Evolutionary conservation across 148 eudicot genomes (phyloP).

Genomic region (Rheum nobile): DNA sequence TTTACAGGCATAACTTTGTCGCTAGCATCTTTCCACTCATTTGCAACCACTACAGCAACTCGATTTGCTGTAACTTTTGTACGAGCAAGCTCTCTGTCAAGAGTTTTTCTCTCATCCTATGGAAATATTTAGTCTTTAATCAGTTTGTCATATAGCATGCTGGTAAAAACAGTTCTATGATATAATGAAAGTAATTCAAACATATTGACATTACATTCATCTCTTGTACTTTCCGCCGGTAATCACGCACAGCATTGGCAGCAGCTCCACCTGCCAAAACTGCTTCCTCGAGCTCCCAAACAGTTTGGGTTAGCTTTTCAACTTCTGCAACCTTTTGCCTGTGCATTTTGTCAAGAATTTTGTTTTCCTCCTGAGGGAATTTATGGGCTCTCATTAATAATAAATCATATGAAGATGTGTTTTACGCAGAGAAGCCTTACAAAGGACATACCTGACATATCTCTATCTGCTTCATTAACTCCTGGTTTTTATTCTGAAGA

Average conservation of each 20-base stretch:
- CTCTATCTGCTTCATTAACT: too few relatives aligned
- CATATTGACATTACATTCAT: slow-evolving; percentile 30
- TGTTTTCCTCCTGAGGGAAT: slow-evolving; percentile 71
- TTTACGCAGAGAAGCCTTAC: slow-evolving; percentile 12
- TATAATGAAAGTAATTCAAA: background rate
- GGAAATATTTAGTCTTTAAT: background rate
- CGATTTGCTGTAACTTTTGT: slow-evolving; percentile 84
- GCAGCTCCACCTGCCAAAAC: slow-evolving; percentile 97
- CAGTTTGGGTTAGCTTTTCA: slow-evolving; percentile 76
- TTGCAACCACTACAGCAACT: slow-evolving; percentile 84
- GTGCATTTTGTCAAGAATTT: slow-evolving; percentile 82
- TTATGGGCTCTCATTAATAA: background rate
- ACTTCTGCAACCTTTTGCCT: too few relatives aligned
- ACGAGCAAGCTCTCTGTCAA: slow-evolving; percentile 85
- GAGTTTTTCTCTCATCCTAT: slow-evolving; percentile 71
- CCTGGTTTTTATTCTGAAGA: slow-evolving; percentile 86
- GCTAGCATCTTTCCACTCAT: slow-evolving; percentile 95
- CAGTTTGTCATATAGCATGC: too few relatives aligned
- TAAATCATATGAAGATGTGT: background rate
- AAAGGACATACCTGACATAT: slow-evolving; percentile 73
- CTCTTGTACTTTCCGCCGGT: slow-evolving; percentile 47
- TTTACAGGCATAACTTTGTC: slow-evolving; percentile 97
- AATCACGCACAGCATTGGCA: slow-evolving; percentile 89
- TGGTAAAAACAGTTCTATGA: background rate
- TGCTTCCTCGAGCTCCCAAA: slow-evolving; percentile 85